Conservation (phyloP, 441 rosid species). For the Aquilaria agallochum region DNA sequence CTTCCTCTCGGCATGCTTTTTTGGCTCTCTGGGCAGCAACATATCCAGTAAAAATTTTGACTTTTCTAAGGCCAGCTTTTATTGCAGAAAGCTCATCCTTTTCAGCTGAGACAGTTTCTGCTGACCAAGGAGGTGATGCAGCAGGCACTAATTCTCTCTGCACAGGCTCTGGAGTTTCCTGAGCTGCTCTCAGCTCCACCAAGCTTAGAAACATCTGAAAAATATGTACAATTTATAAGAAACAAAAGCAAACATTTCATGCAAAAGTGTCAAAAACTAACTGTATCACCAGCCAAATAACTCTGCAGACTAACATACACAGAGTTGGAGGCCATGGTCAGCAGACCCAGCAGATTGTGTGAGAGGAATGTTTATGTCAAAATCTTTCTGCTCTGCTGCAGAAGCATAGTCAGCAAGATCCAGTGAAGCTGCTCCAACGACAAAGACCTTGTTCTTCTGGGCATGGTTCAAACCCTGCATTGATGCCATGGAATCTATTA, state of each 20-base stretch:
- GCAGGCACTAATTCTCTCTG: conserved; percentile 29
- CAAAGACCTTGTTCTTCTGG: conserved; percentile 56
- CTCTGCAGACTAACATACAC: conserved; percentile 34
- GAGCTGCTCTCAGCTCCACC: conserved; percentile 53
- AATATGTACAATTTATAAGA: neutral
- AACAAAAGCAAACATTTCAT: too few relatives aligned
- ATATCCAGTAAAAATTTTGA: conserved; percentile 48
- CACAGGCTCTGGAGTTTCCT: conserved; percentile 29
- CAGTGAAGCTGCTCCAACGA: conserved; percentile 53
- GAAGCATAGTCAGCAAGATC: conserved; percentile 84
- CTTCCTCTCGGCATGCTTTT: conserved; percentile 47
- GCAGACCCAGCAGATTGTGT: conserved; percentile 34
- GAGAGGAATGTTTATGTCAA: conserved; percentile 71
- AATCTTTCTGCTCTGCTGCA: conserved; percentile 53
- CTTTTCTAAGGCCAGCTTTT: conserved; percentile 65
- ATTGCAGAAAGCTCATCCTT: conserved; percentile 56
- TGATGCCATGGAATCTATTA: neutral
- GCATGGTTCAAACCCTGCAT: conserved; percentile 61
- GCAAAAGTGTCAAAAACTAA: too few relatives aligned
- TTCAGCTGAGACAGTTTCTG: conserved; percentile 26
- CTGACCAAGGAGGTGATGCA: conserved; percentile 27
- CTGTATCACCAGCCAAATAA: too few relatives aligned
- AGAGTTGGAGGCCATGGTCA: conserved; percentile 52
- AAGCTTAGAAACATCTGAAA: conserved; percentile 65
- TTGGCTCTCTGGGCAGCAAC: conserved; percentile 41